These are phyloP conservation scores for Melanopsichium pennsylvanicum DNA, from an alignment of 1,284 basidiomycete species.

Conservation along the genomic window DNA sequence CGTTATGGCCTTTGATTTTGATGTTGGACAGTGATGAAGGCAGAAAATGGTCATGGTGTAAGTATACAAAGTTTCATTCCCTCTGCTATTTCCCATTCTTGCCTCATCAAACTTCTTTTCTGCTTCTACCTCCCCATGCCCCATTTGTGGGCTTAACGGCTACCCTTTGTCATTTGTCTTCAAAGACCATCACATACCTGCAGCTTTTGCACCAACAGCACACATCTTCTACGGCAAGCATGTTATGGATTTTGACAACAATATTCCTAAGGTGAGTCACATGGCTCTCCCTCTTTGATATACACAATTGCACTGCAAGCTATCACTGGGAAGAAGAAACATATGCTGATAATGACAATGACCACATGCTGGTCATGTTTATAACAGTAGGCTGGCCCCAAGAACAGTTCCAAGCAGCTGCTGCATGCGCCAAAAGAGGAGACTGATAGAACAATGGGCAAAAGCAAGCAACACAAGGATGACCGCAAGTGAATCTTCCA, in stretches of 20 bases:
- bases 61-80: too few relatives aligned
- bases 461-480: slow-evolving; percentile 35
- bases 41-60: slow-evolving; percentile 48
- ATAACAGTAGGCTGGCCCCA: slow-evolving; percentile 38
- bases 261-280: slow-evolving; percentile 37
- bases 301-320: too few relatives aligned
- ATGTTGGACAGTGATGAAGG: slow-evolving; percentile 35
- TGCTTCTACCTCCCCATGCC: too few relatives aligned
- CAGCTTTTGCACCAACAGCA: slow-evolving; percentile 33
- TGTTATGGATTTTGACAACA: slow-evolving; percentile 45
- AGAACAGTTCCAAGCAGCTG: slow-evolving; percentile 30
- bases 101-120: too few relatives aligned
- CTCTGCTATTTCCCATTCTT: neutral
- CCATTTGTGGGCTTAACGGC: neutral
- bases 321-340: too few relatives aligned
- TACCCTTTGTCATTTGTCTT: slow-evolving; percentile 44
- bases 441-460: slow-evolving; percentile 32
- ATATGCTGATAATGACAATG: too few relatives aligned
- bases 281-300: too few relatives aligned
- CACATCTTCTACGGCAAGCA: slow-evolving; percentile 49
- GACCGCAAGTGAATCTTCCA: slow-evolving; percentile 17
- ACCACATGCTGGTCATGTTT: neutral
- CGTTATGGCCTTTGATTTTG: too few relatives aligned
- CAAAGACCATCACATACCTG: slow-evolving; percentile 29
- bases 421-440: slow-evolving; percentile 28